Evolutionary conservation across 805 yeast genomes (phyloP), one percentile per base, ranked within the genome.

Genomic region (Diddensiella caesifluorescens): DNA sequence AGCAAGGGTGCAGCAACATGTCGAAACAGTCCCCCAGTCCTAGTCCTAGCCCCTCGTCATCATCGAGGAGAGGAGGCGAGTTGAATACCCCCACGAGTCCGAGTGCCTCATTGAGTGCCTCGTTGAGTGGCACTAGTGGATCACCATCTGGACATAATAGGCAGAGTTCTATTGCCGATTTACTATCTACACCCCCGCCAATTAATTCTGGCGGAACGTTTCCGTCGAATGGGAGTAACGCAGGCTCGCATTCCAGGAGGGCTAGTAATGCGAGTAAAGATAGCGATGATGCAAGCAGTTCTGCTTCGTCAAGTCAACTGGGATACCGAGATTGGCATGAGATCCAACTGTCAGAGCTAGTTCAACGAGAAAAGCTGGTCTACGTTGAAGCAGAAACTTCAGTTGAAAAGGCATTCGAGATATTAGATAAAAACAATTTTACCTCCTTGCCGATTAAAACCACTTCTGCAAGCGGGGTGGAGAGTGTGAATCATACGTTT

Each of bases 351-450:
- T 62, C 73, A 10, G 92, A 85, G 51, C 70, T 92, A 52, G 80
- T 88, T 30, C 94, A 86, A 62, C 70, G 74, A 33, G 88, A 83
- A 50, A 82, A 84, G 59, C 71, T 92, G 52, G 75, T 89, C 37
- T 71, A 79, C 31, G 79, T 88, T 49, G 74, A 75, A 47, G 77
- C 80, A 2, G 64, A 75, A 4, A 68, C 77, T 26, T 77, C 95
- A 2, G 94, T 90, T 18, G 96, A 90, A 61, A 73, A 78, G 42
- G 96, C 97, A 2, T 92, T 85, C 65, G 87, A 88, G 54, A 79
- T 81, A 3, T 70, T 90, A 55, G 72, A 75, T 22, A 65, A 71
- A 23, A 73, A 89, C 61, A 79, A 82, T 49, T 73, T 92, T 56
- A 90, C 96, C 2, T 82, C 94, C 12, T 67, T 92, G 42, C 97